These are phyloP conservation scores for Suillus luteus DNA, from an alignment of 768 basidiomycete species.

Conservation along the genomic window DNA sequence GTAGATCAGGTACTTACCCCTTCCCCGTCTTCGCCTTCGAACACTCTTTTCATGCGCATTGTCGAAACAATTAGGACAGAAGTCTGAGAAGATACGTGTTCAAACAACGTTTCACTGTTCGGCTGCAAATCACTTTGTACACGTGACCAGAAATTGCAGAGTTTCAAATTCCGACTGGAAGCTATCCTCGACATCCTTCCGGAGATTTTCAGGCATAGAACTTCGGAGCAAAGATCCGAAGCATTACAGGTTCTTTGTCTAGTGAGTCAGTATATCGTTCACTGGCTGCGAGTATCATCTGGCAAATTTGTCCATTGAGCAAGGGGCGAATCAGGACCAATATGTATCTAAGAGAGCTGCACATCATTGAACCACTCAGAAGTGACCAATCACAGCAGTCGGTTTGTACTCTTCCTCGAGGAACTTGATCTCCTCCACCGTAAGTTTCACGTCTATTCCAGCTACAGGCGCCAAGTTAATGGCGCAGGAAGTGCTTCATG, in stretches of 20 bases:
- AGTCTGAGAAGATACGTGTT: conserved; percentile 1
- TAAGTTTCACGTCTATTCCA: conserved; percentile 44
- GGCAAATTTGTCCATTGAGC: neutral
- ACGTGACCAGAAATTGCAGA: neutral
- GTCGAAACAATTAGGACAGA: neutral
- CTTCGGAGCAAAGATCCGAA: neutral
- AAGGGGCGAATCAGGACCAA: neutral
- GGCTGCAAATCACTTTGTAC: neutral
- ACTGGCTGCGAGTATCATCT: neutral
- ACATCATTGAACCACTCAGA: conserved; percentile 10
- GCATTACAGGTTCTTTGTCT: neutral
- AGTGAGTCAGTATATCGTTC: neutral
- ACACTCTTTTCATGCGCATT: neutral
- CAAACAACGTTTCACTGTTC: neutral
- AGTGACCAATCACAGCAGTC: conserved; percentile 41
- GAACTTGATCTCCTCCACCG: conserved; percentile 48
- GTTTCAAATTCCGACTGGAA: neutral
- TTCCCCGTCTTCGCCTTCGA: neutral
- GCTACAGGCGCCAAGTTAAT: conserved; percentile 23
- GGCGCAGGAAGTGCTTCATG: neutral
- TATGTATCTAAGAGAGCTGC: neutral
- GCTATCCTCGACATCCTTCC: neutral
- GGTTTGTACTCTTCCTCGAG: conserved; percentile 49
- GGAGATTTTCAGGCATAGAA: neutral
- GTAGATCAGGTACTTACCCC: neutral